Conservation (phyloP, 2,329 filamentous ascomycete genomes). For the Diaporthe helianthi region DNA sequence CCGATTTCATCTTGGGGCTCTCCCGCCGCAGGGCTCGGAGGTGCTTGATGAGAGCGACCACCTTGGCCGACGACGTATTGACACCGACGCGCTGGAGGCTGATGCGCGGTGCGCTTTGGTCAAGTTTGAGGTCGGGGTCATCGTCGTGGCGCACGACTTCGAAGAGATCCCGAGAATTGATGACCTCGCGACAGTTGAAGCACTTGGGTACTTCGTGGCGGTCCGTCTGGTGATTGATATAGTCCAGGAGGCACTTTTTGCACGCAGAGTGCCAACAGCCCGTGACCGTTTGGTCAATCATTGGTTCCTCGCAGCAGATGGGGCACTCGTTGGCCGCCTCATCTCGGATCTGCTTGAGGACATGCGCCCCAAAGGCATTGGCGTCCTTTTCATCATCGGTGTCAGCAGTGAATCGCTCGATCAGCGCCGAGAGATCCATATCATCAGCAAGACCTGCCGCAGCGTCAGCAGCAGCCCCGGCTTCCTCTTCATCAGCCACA, state of each 20-base stretch:
- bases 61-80: slow-evolving; percentile 84
- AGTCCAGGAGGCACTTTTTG: slow-evolving; percentile 89
- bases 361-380: slow-evolving; percentile 82
- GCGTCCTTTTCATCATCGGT: slow-evolving; percentile 68
- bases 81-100: slow-evolving; percentile 66
- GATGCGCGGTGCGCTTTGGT: slow-evolving; percentile 56
- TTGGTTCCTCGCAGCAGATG: slow-evolving; percentile 87
- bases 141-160: slow-evolving; percentile 86
- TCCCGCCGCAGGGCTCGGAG: slow-evolving; percentile 72
- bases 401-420: slow-evolving; percentile 80
- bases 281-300: slow-evolving; percentile 92
- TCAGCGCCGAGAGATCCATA: slow-evolving; percentile 90
- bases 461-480: slow-evolving; percentile 77
- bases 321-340: slow-evolving; percentile 91
- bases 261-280: slow-evolving; percentile 98
- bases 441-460: slow-evolving; percentile 87
- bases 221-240: slow-evolving; percentile 85
- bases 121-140: slow-evolving; percentile 52
- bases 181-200: slow-evolving; percentile 86
- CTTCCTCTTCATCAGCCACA: slow-evolving; percentile 87
- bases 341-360: slow-evolving; percentile 87
- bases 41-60: slow-evolving; percentile 78
- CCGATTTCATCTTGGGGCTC: slow-evolving; percentile 78
- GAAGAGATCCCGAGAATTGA: slow-evolving; percentile 86
- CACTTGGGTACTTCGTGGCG: slow-evolving; percentile 80